Base-by-base conservation (phyloP, 768 basidiomycete species). In the Panus rudis region DNA sequence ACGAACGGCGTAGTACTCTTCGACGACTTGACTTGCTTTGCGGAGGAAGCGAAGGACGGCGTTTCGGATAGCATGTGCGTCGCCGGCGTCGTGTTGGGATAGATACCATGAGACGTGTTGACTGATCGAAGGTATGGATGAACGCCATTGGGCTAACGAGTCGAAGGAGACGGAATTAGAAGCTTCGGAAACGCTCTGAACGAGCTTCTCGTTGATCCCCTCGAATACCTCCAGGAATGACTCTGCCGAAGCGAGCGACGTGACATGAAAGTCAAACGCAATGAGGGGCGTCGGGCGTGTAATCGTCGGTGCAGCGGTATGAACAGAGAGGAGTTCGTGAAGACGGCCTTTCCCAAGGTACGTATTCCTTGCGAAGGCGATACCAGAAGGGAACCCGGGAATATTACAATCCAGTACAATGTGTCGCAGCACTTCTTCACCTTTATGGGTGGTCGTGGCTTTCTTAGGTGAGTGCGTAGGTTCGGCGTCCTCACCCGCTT, bases 281-380 rank as follows among this genome's bases (percentile, higher is more conserved):
- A 57, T 53, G 35, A 63, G 60, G 12, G 56, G 44, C 1, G 49
- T 50, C 3, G 72, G 71, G 10, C 56, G 41, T 11, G 54, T 46
- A 8, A 52, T 41, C 20, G 64, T 58, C 4, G 51, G 45, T 6
- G 47, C 43, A 23, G 60, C 54, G 17, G 60, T 56, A 16, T 70
- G 47, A 39, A 69, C 39, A n/a, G 66, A 53, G 37, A 79, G 46
- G 13, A 89, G 68, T 19, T 82, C 75, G 43, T 69, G 58, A 14
- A 92, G 72, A 53, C 71, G 67, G 1, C 84, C 83, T 45, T 67
- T 78, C 6, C 71, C 73, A 33, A 81, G 69, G 48, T 78, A 83
- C 5, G 80, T 76, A 7, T 67, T 62, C 2, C 61, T 28, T 1
- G 53, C 56, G 49, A 90, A 81, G 26, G 68, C 67, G 26, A 74